Percentiles rank a stretch among this genome's conserved stretches.
phyloP scores from a whole-genome alignment of 352 stramenopile species.

The Aphanomyces euteiches region DNA sequence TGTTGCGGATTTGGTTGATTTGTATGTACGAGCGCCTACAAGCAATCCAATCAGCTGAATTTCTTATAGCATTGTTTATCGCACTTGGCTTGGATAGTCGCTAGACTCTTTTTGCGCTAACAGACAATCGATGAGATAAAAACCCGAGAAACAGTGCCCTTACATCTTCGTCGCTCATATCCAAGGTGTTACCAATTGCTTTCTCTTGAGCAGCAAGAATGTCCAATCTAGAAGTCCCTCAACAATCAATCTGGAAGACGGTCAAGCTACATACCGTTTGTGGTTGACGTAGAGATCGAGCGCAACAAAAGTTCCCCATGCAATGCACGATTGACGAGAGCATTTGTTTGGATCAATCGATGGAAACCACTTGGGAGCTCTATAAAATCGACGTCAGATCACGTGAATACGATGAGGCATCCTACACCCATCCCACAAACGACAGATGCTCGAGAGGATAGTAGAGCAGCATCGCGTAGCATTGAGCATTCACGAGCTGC shows the following conservation, averaged over 20 bases:
- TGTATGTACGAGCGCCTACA: constrained; percentile 1
- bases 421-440: constrained; percentile 79
- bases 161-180: constrained; percentile 58
- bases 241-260: background rate
- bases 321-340: constrained; percentile 65
- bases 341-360: constrained; percentile 60
- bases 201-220: constrained; percentile 49
- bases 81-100: constrained; percentile 37
- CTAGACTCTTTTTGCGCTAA: constrained; percentile 44
- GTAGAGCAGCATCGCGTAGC: constrained; percentile 80
- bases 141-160: background rate
- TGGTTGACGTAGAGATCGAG: constrained; percentile 77
- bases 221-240: constrained; percentile 42
- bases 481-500: constrained; percentile 57
- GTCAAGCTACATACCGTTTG: constrained; percentile 43
- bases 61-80: background rate
- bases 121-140: constrained; percentile 7
- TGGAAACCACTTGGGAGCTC: constrained; percentile 67
- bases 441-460: constrained; percentile 83
- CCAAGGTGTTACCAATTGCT: constrained; percentile 31
- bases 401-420: constrained; percentile 5
- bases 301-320: constrained; percentile 69
- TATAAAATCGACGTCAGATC: constrained; percentile 29
- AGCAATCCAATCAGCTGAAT: background rate
- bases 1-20: constrained; percentile 59